phyloP scores from a whole-genome alignment of 2,329 filamentous ascomycete species.

The Chrysoporthe puriensis region DNA sequence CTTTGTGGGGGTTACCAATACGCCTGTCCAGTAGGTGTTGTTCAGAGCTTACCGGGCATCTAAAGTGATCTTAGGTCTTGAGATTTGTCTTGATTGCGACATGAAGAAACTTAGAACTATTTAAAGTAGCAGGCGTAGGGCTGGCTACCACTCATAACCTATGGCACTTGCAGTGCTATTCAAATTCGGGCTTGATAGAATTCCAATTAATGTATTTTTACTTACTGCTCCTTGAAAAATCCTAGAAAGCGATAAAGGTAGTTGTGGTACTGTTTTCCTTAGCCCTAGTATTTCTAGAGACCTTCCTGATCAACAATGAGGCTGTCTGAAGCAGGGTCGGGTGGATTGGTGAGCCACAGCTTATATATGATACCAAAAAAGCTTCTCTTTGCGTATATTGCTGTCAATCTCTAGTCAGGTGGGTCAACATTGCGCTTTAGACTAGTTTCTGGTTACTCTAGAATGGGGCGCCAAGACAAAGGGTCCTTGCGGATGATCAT shows the following conservation, averaged over 20 bases:
- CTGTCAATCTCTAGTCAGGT: neutral
- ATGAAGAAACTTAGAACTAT: neutral
- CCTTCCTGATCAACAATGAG: neutral
- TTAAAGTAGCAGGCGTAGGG: neutral
- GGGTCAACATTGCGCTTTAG: neutral
- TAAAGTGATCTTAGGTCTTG: neutral
- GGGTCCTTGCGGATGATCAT: neutral
- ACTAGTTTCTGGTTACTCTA: neutral
- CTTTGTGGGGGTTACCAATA: neutral
- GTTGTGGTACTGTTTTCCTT: too few species aligned
- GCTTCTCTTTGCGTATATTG: neutral
- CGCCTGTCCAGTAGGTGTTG: neutral
- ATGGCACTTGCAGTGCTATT: neutral
- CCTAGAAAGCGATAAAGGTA: too few species aligned
- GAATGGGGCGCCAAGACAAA: neutral
- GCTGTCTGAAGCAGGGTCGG: neutral
- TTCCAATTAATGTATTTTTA: too few species aligned
- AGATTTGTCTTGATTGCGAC: too few species aligned
- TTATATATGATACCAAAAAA: neutral
- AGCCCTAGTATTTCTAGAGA: neutral
- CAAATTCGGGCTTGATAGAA: too few species aligned
- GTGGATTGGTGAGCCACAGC: neutral
- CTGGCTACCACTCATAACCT: neutral
- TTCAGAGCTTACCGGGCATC: too few species aligned
- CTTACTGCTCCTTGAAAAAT: too few species aligned